Evolutionary conservation across 805 yeast species (phyloP).

Genomic region (Saturnispora bothae): DNA sequence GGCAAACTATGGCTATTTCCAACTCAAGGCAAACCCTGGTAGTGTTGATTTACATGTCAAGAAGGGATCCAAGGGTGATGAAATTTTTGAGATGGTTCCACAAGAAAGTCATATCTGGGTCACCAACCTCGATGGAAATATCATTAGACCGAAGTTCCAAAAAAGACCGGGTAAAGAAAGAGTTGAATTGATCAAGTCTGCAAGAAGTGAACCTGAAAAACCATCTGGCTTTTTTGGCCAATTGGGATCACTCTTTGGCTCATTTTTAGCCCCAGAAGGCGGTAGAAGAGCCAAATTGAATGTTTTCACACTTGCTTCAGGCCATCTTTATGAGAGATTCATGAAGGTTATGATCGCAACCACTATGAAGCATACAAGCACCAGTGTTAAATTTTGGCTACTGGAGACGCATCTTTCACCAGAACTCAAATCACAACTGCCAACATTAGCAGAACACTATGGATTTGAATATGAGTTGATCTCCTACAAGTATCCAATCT

Average conservation of each 20-base stretch:
- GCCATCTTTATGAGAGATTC: constrained; percentile 67
- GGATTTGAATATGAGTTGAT: constrained; percentile 66
- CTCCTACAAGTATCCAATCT: constrained; percentile 87
- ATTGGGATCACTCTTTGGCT: constrained; percentile 1
- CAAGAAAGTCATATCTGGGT: constrained; percentile 17
- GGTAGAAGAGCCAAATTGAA: constrained; percentile 50
- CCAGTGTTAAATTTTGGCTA: constrained; percentile 74
- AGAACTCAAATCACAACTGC: constrained; percentile 49
- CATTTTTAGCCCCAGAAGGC: not conserved
- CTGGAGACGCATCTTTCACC: constrained; percentile 75
- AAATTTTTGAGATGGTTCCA: constrained; percentile 30
- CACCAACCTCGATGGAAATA: constrained; percentile 35
- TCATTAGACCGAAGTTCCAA: constrained; percentile 34
- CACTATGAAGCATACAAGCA: constrained; percentile 54
- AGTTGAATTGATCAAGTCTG: constrained; percentile 4
- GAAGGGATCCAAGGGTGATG: constrained; percentile 30
- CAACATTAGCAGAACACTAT: constrained; percentile 43
- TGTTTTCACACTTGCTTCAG: constrained; percentile 76
- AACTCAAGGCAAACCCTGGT: constrained; percentile 67
- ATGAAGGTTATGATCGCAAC: constrained; percentile 72
- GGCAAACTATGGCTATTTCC: constrained; percentile 78
- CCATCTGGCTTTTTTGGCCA: constrained; percentile 6
- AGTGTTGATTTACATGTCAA: constrained; percentile 44
- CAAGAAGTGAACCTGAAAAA: constrained; percentile 2
- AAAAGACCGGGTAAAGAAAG: constrained; percentile 16